Base-by-base conservation (phyloP, 2,329 filamentous ascomycete species). In the Talaromyces marneffei region DNA sequence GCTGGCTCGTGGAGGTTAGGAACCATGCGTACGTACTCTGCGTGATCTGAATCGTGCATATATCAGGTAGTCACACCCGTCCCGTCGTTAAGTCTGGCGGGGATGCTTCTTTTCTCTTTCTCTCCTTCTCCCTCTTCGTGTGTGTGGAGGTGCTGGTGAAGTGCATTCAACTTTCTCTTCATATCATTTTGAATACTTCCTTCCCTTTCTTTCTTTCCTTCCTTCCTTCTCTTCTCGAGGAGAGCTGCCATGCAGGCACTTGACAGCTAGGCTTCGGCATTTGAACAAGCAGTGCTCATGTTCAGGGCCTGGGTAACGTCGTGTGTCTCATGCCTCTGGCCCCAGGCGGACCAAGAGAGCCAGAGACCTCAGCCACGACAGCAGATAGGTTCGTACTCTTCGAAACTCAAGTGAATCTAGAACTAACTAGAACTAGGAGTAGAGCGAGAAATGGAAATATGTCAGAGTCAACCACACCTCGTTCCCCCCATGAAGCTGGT, bases 401-500 rank as follows among this genome's bases (percentile, higher is more conserved):
- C 14, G 23, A 35, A 20, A 14, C 25, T 31, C 25, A 27, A 18
- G 60, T 18, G 20, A 54, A n/a, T n/a, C n/a, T 42, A 6, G 33
- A n/a, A 37, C 57, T 60, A 27, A 57, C 25, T 25, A 12, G 12
- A 8, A 4, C 23, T 57, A 78, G 76, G 71, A 44, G 65, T 75
- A 42, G 71, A 79, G 61, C 72, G 75, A 66, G 74, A 77, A 62
- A 77, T 79, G 75, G 68, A 72, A 67, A 69, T 80, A 68, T 77
- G 74, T 67, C 72, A 77, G 61, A 72, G 74, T 59, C 78, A 80
- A 66, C 79, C 79, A 63, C 74, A 75, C 66, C 74, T 78, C 44
- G 73, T 79, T 50, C 73, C 77, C 27, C 78, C 78, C 6, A 80
- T 79, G 77, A 78, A 75, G 66, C 68, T 79, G 64, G 70, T 70